Percentiles rank a stretch among this genome's conserved stretches.
Conservation (phyloP, 2,329 filamentous ascomycete genomes). For the Beauveria brongniartii region DNA sequence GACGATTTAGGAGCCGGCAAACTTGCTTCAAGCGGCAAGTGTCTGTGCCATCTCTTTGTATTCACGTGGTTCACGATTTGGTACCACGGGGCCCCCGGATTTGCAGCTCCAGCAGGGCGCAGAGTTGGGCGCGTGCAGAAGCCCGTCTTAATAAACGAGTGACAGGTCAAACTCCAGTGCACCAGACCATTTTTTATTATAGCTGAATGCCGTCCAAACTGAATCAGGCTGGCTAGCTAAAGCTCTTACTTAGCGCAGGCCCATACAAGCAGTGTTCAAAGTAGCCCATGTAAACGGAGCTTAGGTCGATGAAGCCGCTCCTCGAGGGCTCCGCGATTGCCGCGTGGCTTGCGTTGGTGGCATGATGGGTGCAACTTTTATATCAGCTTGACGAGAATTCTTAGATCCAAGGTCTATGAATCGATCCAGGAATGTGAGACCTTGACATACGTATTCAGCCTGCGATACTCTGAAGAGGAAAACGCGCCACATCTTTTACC, state of each 20-base stretch:
- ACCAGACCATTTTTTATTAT: background rate
- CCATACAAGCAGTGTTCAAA: too few relatives aligned
- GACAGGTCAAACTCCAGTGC: background rate
- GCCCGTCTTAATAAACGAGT: background rate
- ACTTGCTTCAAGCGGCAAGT: too few relatives aligned
- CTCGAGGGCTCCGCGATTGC: too few relatives aligned
- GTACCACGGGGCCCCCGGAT: too few relatives aligned
- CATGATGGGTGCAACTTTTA: background rate
- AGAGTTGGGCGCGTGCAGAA: background rate
- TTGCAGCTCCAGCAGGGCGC: too few relatives aligned
- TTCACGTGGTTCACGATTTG: too few relatives aligned
- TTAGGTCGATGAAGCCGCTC: too few relatives aligned
- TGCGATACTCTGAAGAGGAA: background rate
- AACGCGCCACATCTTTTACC: background rate
- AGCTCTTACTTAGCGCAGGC: background rate
- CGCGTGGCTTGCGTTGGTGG: background rate
- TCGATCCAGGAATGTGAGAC: background rate
- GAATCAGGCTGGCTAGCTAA: background rate
- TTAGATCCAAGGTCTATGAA: background rate
- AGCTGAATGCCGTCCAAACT: background rate
- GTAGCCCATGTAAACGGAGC: too few relatives aligned
- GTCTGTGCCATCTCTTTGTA: too few relatives aligned
- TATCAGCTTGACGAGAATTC: background rate
- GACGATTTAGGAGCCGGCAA: background rate
- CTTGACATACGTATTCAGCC: background rate